Base-by-base conservation (phyloP, 306 rosid species). In the Abrus pulchellus region DNA sequence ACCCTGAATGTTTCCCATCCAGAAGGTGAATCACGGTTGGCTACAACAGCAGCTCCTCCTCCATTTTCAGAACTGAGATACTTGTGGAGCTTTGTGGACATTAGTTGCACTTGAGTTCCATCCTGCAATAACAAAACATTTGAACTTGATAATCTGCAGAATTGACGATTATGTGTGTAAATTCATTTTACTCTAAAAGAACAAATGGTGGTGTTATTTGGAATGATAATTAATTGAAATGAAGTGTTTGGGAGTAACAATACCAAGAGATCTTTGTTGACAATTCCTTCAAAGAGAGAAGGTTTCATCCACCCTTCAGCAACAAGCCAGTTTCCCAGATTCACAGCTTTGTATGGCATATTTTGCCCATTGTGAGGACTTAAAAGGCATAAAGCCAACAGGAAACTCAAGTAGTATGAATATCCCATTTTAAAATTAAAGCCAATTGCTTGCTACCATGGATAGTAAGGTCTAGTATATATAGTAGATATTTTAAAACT, bases 241-340 rank as follows among this genome's bases (percentile, higher is more conserved):
- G 12, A 36, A 47, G 34, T 62, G 78, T 80, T 87, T 87, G 36
- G 70, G 56, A 9, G 90, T 82, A 79, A 85, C 29, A 48, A 13
- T 80, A 91, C 94, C 90, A 90, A 66, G 20, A 92, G 90, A 77
- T 90, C 94, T 1, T 86, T 86, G 90, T 88, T 88, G 45, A 63
- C 57, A 6, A 92, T 92, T 55, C 83, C 91, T 61, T 85, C 76
- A 63, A 88, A 89, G 64, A 83, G 90, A 74, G 90, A 85, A 72
- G 88, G 94, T 38, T 88, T 83, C 94, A 92, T 92, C 91, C 92
- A 90, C 0, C 94, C 97, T 72, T 92, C 97, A 5, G 43, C 86
- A 29, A 92, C 67, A 4, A 92, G 90, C 94, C 94, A 92, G 36
- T 82, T 80, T 64, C 97, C 94, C 0, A 92, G 87, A 78, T 90